Conservation (phyloP, 345 rosid genomes). For the Nephelium lappaceum region DNA sequence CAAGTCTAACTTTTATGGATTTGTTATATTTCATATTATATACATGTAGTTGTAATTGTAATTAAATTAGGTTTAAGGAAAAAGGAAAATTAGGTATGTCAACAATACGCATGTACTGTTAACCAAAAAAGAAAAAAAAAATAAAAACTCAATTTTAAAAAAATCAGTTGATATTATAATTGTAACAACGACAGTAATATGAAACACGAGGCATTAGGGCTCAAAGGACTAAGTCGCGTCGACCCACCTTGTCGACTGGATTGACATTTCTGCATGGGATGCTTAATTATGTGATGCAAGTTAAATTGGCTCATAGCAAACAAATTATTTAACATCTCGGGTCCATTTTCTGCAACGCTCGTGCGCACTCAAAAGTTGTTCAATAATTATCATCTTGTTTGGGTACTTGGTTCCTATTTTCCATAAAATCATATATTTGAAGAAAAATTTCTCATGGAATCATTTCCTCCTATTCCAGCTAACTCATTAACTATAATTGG, state of each 20-base stretch:
- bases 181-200: background rate
- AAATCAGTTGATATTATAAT: no score
- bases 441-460: background rate
- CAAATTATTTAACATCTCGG: conserved; percentile 17
- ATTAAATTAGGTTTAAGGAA: no score
- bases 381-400: conserved; percentile 18
- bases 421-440: background rate
- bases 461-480: background rate
- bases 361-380: conserved; percentile 38
- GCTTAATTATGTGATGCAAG: background rate
- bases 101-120: no score
- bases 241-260: conserved; percentile 29
- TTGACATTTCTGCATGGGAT: conserved; percentile 21
- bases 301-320: background rate
- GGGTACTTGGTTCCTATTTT: background rate
- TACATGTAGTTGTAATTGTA: no score
- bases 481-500: background rate
- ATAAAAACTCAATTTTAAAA: background rate
- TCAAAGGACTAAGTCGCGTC: conserved; percentile 14
- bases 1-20: no score
- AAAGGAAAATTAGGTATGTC: no score
- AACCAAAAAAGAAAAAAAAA: no score
- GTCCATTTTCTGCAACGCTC: conserved; percentile 35
- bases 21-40: no score
- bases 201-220: background rate